phyloP scores from a whole-genome alignment of 371 early-diverging fungal genomes.

The Entomophthora muscae region DNA sequence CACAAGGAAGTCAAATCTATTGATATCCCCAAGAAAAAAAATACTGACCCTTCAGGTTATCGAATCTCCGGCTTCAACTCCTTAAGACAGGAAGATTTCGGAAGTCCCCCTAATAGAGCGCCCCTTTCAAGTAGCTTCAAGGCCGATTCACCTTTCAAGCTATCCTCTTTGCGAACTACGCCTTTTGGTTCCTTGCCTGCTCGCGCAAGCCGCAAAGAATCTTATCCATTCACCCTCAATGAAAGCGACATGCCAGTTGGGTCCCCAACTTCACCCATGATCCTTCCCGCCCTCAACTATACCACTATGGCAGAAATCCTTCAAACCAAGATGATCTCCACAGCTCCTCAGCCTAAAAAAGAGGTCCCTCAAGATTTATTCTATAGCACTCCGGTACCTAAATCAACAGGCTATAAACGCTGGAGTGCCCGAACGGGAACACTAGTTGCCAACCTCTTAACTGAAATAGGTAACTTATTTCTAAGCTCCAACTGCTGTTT shows the following conservation, averaged over 20 bases:
- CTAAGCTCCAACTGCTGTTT: no score
- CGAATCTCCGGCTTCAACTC: no score
- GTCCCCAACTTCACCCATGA: neutral
- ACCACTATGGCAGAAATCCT: constrained; percentile 2
- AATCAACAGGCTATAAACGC: constrained; percentile 42
- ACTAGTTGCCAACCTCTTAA: constrained; percentile 71
- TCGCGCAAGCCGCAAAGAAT: no score
- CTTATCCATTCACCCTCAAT: constrained; percentile 12
- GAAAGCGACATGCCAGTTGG: neutral
- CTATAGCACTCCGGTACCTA: constrained; percentile 14
- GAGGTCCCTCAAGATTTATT: neutral
- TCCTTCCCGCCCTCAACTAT: neutral
- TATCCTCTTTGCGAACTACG: neutral
- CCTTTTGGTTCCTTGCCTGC: no score
- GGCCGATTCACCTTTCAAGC: neutral
- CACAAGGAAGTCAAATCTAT: no score
- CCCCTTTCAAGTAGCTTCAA: constrained; percentile 11
- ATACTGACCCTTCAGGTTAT: no score
- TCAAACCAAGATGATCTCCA: neutral
- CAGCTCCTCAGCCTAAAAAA: neutral
- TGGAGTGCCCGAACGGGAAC: constrained; percentile 85
- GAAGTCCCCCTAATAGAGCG: no score
- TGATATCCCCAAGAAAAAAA: neutral
- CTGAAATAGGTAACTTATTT: constrained; percentile 40
- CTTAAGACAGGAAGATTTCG: no score